These are phyloP conservation scores for Leishmania major DNA, from an alignment of 208 protist genomes.

Conservation along the genomic window DNA sequence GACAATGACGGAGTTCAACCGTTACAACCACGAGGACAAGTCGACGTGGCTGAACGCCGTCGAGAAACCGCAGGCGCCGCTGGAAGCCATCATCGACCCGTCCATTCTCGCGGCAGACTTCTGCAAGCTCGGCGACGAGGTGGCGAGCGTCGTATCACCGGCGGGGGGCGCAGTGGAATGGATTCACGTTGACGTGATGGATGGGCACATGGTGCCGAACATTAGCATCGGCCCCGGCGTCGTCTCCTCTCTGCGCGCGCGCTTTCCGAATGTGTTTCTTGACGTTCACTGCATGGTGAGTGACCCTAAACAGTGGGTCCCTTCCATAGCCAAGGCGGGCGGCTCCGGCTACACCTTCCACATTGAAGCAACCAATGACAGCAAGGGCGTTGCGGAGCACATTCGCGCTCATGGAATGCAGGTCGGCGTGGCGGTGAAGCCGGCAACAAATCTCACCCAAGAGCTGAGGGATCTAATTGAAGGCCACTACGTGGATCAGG, in stretches of 20 bases:
- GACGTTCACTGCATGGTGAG: slow-evolving; percentile 98
- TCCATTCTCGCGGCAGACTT: slow-evolving; percentile 94
- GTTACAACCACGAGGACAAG: slow-evolving; percentile 55
- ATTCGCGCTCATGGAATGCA: slow-evolving; percentile 87
- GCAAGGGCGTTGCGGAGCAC: slow-evolving; percentile 52
- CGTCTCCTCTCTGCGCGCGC: slow-evolving; percentile 87
- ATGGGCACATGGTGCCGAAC: slow-evolving; percentile 98
- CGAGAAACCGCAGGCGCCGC: slow-evolving; percentile 36
- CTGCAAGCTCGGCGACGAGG: slow-evolving; percentile 80
- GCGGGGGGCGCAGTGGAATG: slow-evolving; percentile 71
- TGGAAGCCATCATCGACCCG: slow-evolving; percentile 79
- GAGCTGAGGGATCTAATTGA: slow-evolving; percentile 62
- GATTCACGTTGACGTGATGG: slow-evolving; percentile 99
- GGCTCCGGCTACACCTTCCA: slow-evolving; percentile 96
- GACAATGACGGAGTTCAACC: slow-evolving; percentile 14
- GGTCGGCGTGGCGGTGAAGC: slow-evolving; percentile 97
- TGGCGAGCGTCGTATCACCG: slow-evolving; percentile 67
- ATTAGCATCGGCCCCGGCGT: slow-evolving; percentile 96
- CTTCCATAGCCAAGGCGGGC: slow-evolving; percentile 86
- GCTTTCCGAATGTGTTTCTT: slow-evolving; percentile 85
- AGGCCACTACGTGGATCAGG: slow-evolving; percentile 94
- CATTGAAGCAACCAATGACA: slow-evolving; percentile 89
- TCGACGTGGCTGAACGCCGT: slow-evolving; percentile 61
- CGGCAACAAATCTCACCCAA: slow-evolving; percentile 82
- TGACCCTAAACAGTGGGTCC: slow-evolving; percentile 90